Evolutionary conservation across 148 eudicot species (phyloP), one percentile per base, ranked within the genome.

Genomic region (Cornus suecica): DNA sequence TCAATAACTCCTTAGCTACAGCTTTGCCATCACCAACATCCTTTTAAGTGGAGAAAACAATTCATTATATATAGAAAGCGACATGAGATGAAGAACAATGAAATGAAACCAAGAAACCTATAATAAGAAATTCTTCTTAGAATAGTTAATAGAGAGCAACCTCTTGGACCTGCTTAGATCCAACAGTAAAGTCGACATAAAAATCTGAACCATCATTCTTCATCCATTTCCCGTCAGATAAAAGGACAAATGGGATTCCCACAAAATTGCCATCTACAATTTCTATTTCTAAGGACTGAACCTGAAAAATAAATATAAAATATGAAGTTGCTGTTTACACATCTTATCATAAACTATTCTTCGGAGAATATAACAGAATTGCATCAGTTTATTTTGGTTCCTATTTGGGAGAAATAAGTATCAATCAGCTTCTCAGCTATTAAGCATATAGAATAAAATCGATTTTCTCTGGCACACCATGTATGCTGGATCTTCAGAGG

Each of bases 201-300:
- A 95, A 95, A 87, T 95, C 99, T 69, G 97, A 91, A 61, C 92
- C 90, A 4, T 80, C 80, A 76, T 92, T 84, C 86, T 95, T 95
- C 27, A 95, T 83, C 99, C 99, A 95, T 67, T 87, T 91, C 51
- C 87, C 90, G 76, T 79, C 86, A 73, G 97, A 91, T 72, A 90
- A 68, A 77, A 92, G 88, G 82, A 95, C 97, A 90, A 95, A 95
- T 31, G 99, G 97, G 88, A 95, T 95, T 51, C 99, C 97, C 24
- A 83, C 82, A 80, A 82, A 94, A 65, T 77, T 79, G 58, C 81
- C 89, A 30, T 91, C 97, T 74, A 85, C 89, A 77, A 92, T 71
- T 83, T 84, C 87, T 78, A 95, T 81, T 83, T 90, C 92, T 42
- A 90, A 65, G 23, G 81, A 83, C 75, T 91, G 92, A 61, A 91